A percentile compares a stretch with the other conserved stretches of the same genome.
Evolutionary conservation across 805 yeast species (phyloP).

Genomic region (Candida quercuum): DNA sequence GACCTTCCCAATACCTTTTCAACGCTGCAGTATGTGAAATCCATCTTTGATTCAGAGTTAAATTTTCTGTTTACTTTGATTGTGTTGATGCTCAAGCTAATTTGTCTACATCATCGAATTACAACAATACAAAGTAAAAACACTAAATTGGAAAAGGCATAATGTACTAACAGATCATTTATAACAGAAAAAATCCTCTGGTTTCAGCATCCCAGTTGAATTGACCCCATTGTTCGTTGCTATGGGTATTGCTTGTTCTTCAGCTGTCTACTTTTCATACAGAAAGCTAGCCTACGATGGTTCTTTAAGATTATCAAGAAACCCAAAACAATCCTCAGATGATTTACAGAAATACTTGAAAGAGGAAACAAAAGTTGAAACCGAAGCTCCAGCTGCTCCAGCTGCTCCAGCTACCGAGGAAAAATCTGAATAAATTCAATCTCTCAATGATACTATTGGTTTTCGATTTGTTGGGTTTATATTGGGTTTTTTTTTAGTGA

Average conservation of each 20-base stretch:
- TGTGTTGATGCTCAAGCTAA: too few species aligned
- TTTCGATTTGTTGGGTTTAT: constrained; percentile 4
- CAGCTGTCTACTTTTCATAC: constrained; percentile 46
- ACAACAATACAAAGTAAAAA: too few species aligned
- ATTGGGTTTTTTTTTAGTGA: constrained; percentile 3
- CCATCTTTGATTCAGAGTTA: too few species aligned
- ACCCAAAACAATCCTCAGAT: constrained; percentile 32
- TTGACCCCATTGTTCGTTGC: constrained; percentile 54
- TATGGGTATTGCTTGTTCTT: constrained; percentile 46
- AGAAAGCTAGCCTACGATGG: constrained; percentile 45
- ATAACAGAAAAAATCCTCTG: constrained; percentile 30
- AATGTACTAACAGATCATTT: constrained; percentile 11
- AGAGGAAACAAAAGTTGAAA: constrained; percentile 7
- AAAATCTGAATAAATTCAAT: constrained; percentile 8
- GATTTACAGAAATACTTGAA: constrained; percentile 19
- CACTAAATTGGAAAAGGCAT: neutral
- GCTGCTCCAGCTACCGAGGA: constrained; percentile 4
- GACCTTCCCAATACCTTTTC: constrained; percentile 42
- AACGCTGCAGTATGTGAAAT: constrained; percentile 40
- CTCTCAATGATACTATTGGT: too few species aligned
- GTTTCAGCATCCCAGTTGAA: constrained; percentile 44
- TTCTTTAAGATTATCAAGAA: constrained; percentile 45
- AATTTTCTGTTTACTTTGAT: neutral
- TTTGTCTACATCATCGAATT: too few species aligned
- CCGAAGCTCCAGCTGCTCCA: too few species aligned